Base-by-base conservation (phyloP, 164 flowering plant species). In the Aristolochia fimbriata region DNA sequence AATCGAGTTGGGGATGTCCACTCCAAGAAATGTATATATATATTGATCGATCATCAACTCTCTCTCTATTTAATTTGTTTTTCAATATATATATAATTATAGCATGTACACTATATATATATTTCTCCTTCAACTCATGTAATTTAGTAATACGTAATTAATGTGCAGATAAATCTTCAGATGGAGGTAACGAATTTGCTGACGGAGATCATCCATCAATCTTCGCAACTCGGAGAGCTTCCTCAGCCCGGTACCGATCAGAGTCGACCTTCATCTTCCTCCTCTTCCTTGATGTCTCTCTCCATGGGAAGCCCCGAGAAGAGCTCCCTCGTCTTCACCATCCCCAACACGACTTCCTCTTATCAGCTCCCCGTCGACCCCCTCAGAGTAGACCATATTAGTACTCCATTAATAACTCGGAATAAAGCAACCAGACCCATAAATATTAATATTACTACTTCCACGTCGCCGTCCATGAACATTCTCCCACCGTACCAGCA, bases 1-100 rank as follows among this genome's bases (percentile, higher is more conserved):
- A 71, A 79, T 91, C 13, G 96, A 91, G 67, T 61, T 91, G 7
- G 98, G 98, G 55, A 68, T 78, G 51, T 69, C 85, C 15, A 51
- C 21, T 60, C 43, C 47, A 16, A 45, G 61, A 33, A 74, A 73
- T 62, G 94, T 90, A 68, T 59, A 64, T 50, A 17, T 10, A 17
- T 19, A 16, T 15, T 9, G 21, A 50, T 22, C n/a, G 20, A 50
- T 19, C 24, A 17, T 15, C 16, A 16, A 22, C 27, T 47, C n/a
- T 15, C 2, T 52, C 4, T 3, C n/a, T 25, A 20, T 45, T 21
- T 61, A 51, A 31, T 14, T 45, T 27, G 2, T 5, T 27, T 27
- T 5, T 27, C 30, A 27, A 2, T 27, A 27, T 27, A 27, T 27
- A 27, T 27, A 27, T n/a, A n/a, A n/a, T n/a, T n/a, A n/a, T n/a